Conservation (phyloP, 352 stramenopile species). For the Hyaloperonospora arabidopsidis region DNA sequence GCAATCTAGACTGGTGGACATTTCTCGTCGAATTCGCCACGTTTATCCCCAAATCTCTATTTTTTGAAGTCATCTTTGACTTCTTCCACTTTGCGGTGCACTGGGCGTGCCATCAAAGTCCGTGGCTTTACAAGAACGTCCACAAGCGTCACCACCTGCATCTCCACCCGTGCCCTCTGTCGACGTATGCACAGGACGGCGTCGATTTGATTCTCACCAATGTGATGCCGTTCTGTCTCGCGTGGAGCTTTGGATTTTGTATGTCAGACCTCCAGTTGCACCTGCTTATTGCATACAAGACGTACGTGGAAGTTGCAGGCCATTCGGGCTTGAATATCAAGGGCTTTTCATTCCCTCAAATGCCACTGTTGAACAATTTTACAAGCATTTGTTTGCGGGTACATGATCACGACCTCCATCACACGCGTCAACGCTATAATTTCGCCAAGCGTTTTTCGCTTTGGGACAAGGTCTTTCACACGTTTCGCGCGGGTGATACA, state of each 20-base stretch:
- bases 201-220: constrained; percentile 77
- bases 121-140: constrained; percentile 66
- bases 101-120: constrained; percentile 54
- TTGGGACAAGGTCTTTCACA: constrained; percentile 81
- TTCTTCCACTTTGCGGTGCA: constrained; percentile 78
- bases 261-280: constrained; percentile 58
- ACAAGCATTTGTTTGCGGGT: constrained; percentile 55
- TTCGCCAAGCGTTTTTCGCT: constrained; percentile 84
- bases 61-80: constrained; percentile 81
- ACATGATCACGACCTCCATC: constrained; percentile 81
- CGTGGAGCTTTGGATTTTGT: constrained; percentile 30
- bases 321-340: constrained; percentile 77
- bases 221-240: constrained; percentile 57
- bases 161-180: constrained; percentile 63
- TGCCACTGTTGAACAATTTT: constrained; percentile 51
- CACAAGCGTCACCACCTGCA: constrained; percentile 84
- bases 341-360: constrained; percentile 80
- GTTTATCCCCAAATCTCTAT: constrained; percentile 79
- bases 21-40: constrained; percentile 37
- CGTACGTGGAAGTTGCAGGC: constrained; percentile 82
- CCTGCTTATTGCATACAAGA: constrained; percentile 84
- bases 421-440: constrained; percentile 75
- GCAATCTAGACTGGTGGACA: constrained; percentile 9
- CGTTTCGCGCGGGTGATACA: constrained; percentile 32
- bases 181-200: constrained; percentile 75